Evolutionary conservation across 1,139 yeast species (phyloP).

Genomic region (Candida tetrigidarum): DNA sequence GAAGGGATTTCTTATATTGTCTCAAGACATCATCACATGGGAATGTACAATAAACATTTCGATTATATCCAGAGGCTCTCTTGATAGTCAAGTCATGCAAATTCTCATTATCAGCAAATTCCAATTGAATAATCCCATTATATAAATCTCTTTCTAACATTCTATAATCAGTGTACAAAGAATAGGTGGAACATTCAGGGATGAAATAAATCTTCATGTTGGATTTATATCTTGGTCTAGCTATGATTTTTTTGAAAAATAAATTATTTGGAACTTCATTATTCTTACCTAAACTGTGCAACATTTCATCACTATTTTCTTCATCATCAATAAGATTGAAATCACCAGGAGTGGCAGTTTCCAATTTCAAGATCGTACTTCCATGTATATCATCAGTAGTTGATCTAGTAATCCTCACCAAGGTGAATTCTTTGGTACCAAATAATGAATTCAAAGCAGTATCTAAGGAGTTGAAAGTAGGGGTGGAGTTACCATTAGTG

Average conservation of each 20-base stretch:
- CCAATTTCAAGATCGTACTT: slow-evolving; percentile 53
- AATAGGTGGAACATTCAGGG: slow-evolving; percentile 33
- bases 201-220: slow-evolving; percentile 53
- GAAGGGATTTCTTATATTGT: slow-evolving; percentile 20
- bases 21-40: slow-evolving; percentile 24
- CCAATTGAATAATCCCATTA: slow-evolving; percentile 49
- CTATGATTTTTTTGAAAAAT: slow-evolving; percentile 50
- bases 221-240: slow-evolving; percentile 55
- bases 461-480: slow-evolving; percentile 50
- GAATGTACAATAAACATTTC: slow-evolving; percentile 28
- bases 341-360: slow-evolving; percentile 59
- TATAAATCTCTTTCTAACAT: slow-evolving; percentile 56
- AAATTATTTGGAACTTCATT: slow-evolving; percentile 49
- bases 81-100: slow-evolving; percentile 8
- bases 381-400: slow-evolving; percentile 57
- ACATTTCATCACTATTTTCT: slow-evolving; percentile 46
- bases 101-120: slow-evolving; percentile 12
- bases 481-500: slow-evolving; percentile 16
- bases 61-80: slow-evolving; percentile 6
- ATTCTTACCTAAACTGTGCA: slow-evolving; percentile 40
- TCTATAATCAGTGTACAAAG: slow-evolving; percentile 53
- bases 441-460: slow-evolving; percentile 51
- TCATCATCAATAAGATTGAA: slow-evolving; percentile 51
- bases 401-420: slow-evolving; percentile 57
- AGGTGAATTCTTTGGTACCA: slow-evolving; percentile 42